These are phyloP conservation scores for Fusarium staphyleae DNA, from an alignment of 2,329 filamentous ascomycete species.

Conservation along the genomic window DNA sequence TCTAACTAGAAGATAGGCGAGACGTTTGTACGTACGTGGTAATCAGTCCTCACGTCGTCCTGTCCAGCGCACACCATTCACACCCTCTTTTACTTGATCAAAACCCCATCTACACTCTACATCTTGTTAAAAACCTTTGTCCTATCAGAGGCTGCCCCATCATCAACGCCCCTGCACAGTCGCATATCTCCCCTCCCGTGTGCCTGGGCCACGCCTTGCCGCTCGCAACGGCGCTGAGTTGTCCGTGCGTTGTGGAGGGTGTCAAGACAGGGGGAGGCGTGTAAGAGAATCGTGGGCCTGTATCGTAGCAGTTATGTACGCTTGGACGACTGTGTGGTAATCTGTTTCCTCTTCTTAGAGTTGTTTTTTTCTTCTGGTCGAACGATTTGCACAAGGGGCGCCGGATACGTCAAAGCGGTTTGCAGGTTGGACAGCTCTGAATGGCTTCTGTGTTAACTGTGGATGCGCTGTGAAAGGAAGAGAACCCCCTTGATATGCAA, in stretches of 20 bases:
- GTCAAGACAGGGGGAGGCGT: conserved; percentile 30
- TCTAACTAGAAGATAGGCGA: conserved; percentile 1
- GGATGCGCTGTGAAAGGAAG: conserved; percentile 27
- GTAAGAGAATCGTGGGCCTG: neutral
- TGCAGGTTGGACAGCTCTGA: conserved; percentile 4
- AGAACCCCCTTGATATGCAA: conserved; percentile 33
- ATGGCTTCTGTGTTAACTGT: conserved; percentile 19
- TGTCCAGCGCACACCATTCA: conserved; percentile 23
- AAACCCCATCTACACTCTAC: conserved; percentile 23
- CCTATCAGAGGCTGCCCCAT: conserved; percentile 55
- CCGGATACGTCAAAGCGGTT: conserved; percentile 2
- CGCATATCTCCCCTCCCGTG: conserved; percentile 29
- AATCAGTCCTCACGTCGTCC: neutral
- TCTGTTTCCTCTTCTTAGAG: conserved; percentile 5
- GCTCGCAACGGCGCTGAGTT: conserved; percentile 42
- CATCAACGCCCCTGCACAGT: conserved; percentile 45
- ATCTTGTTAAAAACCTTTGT: conserved; percentile 20
- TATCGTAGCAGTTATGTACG: conserved; percentile 21
- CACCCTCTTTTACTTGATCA: conserved; percentile 20
- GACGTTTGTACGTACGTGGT: conserved; percentile 17
- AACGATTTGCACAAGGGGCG: conserved; percentile 5
- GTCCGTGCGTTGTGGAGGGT: conserved; percentile 45
- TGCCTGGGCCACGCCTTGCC: conserved; percentile 37
- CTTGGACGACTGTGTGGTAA: conserved; percentile 27
- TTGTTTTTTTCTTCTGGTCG: conserved; percentile 10